Base-by-base conservation (phyloP, 129 eudicot species). In the sunflower (Helianthus annuus) region DNA sequence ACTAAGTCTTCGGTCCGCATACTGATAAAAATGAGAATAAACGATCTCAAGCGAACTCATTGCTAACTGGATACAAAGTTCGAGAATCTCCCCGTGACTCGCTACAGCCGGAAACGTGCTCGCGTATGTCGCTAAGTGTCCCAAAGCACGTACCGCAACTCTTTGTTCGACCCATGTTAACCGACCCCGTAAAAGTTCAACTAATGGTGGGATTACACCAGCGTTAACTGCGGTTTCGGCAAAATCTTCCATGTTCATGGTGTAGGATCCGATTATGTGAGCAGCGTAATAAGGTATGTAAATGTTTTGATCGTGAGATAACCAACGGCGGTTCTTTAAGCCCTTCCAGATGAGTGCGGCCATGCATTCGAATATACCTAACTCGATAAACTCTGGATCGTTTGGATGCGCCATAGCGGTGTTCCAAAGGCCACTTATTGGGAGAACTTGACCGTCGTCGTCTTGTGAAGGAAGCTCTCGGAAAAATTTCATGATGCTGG, bases 331-430 rank as follows among this genome's bases (percentile, higher is more conserved):
- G 58, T 95, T 95, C 70, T 90, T 90, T 40, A 95, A 48, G 72
- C 99, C 99, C 65, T 90, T 95, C 89, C 96, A 95, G 40, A 95
- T 95, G 51, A 95, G 89, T 15, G 90, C 91, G n/a, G 96, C 66
- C 97, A 88, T 90, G 86, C 96, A 90, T 54, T 95, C 95, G 62
- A 91, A 95, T 63, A 95, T 91, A 29, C 99, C 99, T 62, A 95
- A 78, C 67, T 95, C 96, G 22, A 91, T 91, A 83, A 95, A 95
- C 79, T 88, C 96, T 4, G 97, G 99, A 53, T 95, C 97, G 34
- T 88, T 95, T 27, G 97, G 97, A 64, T 95, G 99, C 14, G 97
- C 91, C 99, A 91, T 95, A 72, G 99, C 99, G 4, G 99, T 95
- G 80, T 95, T 95, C 99, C 99, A 95, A 38, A 95, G 94, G 73